phyloP scores from a whole-genome alignment of 768 basidiomycete genomes.

The Obba rivulosa region DNA sequence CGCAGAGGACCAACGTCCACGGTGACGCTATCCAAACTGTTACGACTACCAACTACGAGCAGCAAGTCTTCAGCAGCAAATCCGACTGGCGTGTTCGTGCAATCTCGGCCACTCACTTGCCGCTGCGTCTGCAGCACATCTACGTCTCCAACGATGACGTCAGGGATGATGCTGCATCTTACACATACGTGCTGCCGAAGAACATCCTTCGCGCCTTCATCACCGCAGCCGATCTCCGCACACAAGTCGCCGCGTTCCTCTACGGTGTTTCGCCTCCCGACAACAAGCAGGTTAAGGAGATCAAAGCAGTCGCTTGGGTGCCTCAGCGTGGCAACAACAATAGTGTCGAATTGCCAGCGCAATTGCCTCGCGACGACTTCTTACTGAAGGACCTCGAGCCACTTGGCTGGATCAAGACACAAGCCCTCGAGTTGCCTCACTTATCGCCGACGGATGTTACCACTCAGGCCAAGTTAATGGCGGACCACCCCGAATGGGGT shows the following conservation, averaged over 20 bases:
- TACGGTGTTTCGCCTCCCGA: conserved; percentile 92
- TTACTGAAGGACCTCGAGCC: conserved; percentile 93
- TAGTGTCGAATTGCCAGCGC: conserved; percentile 82
- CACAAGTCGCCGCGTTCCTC: conserved; percentile 91
- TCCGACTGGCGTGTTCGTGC: conserved; percentile 99
- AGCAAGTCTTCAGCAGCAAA: conserved; percentile 98
- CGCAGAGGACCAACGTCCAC: conserved; percentile 96
- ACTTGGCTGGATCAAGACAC: conserved; percentile 95
- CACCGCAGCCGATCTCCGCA: conserved; percentile 87
- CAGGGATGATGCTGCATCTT: conserved; percentile 93
- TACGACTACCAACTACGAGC: conserved; percentile 97
- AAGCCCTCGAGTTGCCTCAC: conserved; percentile 87
- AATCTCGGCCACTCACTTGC: conserved; percentile 93
- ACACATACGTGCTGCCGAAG: conserved; percentile 95
- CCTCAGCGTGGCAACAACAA: conserved; percentile 97
- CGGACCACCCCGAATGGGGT: conserved; percentile 92
- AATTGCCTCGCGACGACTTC: conserved; percentile 92
- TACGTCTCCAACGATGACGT: conserved; percentile 99
- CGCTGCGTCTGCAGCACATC: conserved; percentile 95
- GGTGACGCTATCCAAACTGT: conserved; percentile 95
- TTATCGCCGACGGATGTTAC: conserved; percentile 91
- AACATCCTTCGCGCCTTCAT: conserved; percentile 95
- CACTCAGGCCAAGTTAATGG: conserved; percentile 95
- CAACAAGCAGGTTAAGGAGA: conserved; percentile 98
- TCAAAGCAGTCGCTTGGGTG: conserved; percentile 97